Evolutionary conservation across 2,329 filamentous ascomycete species (phyloP).

Genomic region (Pestalotiopsis sp.): DNA sequence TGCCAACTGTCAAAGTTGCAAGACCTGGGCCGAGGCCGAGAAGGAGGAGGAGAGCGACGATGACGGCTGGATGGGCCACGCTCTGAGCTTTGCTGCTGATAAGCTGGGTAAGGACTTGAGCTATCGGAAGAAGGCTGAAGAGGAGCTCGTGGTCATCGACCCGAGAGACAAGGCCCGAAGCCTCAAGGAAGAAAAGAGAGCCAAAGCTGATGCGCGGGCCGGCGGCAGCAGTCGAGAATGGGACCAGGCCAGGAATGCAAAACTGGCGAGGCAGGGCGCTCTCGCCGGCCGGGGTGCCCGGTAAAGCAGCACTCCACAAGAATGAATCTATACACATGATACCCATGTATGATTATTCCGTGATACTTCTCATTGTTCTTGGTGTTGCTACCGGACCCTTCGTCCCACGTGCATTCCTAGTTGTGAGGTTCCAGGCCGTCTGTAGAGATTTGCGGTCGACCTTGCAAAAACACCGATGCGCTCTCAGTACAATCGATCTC

Average conservation of each 20-base stretch:
- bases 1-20: slow-evolving; percentile 89
- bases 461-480: not conserved
- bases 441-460: not conserved
- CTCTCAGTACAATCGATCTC: not conserved
- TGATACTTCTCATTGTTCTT: not conserved
- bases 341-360: slow-evolving; percentile 1
- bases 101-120: slow-evolving; percentile 87
- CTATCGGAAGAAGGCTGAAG: slow-evolving; percentile 88
- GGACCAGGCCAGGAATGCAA: slow-evolving; percentile 60
- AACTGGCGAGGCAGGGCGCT: slow-evolving; percentile 54
- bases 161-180: slow-evolving; percentile 80
- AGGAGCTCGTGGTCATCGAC: slow-evolving; percentile 91
- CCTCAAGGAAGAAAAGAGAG: slow-evolving; percentile 65
- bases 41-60: slow-evolving; percentile 62
- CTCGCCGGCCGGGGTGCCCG: slow-evolving; percentile 59
- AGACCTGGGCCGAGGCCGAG: slow-evolving; percentile 71
- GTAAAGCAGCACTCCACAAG: slow-evolving; percentile 30
- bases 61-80: slow-evolving; percentile 83
- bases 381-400: not conserved
- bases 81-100: slow-evolving; percentile 84
- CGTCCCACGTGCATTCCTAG: not conserved
- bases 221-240: slow-evolving; percentile 56
- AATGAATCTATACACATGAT: slow-evolving; percentile 8
- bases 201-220: slow-evolving; percentile 55
- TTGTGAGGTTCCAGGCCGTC: not conserved